Evolutionary conservation across 2,329 filamentous ascomycete genomes (phyloP), one percentile per base, ranked within the genome.

Genomic region (Onygenales sp.): DNA sequence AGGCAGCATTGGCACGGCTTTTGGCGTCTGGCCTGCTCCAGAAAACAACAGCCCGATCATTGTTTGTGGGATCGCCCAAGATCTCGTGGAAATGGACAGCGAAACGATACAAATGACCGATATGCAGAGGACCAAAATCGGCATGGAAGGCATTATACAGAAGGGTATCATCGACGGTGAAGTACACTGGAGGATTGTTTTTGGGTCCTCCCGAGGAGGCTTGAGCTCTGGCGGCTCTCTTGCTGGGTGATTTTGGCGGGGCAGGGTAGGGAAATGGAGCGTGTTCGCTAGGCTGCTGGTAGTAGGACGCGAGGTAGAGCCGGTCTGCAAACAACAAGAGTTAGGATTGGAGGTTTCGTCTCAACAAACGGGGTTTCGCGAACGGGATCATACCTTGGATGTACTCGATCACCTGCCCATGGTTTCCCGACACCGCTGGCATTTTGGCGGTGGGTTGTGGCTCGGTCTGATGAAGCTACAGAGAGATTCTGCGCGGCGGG

Each of bases 111-210:
- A 98, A 77, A 69, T 98, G 93, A 31, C 93, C 93, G 61, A 98
- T 95, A 75, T 98, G 93, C 55, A 98, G 78, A 64, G 93, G 93
- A 64, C 93, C 93, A 70, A 98, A 98, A 74, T 98, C 93, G 65
- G 94, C 91, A 73, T 97, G 91, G 73, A 98, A 98, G 35, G 92
- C 91, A 71, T 98, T 98, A 79, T 98, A 98, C 46, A 95, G 80
- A 44, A 98, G 83, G 42, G 79, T 86, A 67, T 95, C 89, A 68
- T 98, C 93, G 61, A 97, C 85, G 50, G 89, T 92, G 72, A 98
- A 98, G 75, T 97, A 98, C 68, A 88, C 91, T 1, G 93, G 93
- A 53, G 84, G 73, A 50, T 73, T 70, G 44, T 69, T 75, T 60
- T 80, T 82, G 21, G 36, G 51, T 51, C 78, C 72, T n/a, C 77